phyloP scores from a whole-genome alignment of 352 stramenopile genomes.

The Phytopythium sindhum region DNA sequence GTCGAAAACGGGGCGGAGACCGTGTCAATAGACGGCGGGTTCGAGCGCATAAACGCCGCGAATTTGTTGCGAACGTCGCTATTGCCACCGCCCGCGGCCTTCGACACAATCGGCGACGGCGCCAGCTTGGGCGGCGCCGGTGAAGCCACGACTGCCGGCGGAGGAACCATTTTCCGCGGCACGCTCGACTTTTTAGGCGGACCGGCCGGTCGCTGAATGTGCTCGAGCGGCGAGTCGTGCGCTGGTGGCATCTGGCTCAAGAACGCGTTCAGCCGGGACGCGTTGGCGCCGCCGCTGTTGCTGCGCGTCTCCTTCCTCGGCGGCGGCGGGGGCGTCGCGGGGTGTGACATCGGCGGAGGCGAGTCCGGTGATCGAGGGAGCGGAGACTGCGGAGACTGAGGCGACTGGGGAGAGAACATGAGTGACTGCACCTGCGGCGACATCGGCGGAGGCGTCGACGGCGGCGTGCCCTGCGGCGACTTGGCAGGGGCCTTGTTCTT shows the following conservation, averaged over 20 bases:
- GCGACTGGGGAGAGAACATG: constrained; percentile 23
- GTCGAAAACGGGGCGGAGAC: constrained; percentile 11
- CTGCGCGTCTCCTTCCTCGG: constrained; percentile 33
- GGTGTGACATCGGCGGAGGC: constrained; percentile 11
- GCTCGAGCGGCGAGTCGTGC: constrained; percentile 50
- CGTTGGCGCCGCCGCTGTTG: constrained; percentile 42
- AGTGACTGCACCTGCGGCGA: constrained; percentile 3
- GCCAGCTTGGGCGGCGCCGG: constrained; percentile 15
- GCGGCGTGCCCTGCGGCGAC: constrained; percentile 35
- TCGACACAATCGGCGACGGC: constrained; percentile 14
- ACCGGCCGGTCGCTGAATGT: constrained; percentile 50
- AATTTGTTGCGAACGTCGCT: constrained; percentile 70
- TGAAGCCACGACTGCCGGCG: constrained; percentile 13
- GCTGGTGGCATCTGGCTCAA: constrained; percentile 69
- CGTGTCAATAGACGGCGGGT: constrained; percentile 43
- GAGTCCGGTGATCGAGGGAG: constrained; percentile 10
- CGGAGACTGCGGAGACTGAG: constrained; percentile 2
- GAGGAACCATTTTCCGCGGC: constrained; percentile 36
- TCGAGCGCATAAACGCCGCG: constrained; percentile 76
- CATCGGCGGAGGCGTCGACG: background rate
- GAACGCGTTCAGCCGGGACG: constrained; percentile 72
- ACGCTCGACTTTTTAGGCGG: constrained; percentile 46
- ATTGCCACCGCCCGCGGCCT: constrained; percentile 1
- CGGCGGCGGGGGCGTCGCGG: constrained; percentile 17
- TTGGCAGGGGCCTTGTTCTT: constrained; percentile 29